Conservation (phyloP, 345 rosid species). For the Hibiscus syriacus region DNA sequence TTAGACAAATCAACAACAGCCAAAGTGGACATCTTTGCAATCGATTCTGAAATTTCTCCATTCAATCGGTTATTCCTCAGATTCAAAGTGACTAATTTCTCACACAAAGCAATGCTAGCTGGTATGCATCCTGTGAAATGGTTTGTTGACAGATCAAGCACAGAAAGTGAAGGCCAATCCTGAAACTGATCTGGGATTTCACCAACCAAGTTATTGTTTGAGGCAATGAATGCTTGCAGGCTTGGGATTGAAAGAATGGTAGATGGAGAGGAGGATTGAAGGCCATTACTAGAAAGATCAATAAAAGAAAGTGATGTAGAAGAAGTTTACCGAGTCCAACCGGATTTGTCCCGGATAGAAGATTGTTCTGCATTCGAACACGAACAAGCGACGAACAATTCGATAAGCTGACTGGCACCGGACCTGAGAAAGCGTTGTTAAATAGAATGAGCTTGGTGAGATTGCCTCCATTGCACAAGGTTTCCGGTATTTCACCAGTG, state of each 20-base stretch:
- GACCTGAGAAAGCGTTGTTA: conserved; percentile 78
- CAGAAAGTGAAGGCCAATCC: conserved; percentile 79
- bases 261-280: conserved; percentile 61
- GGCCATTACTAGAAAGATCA: conserved; percentile 65
- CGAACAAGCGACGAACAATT: conserved; percentile 69
- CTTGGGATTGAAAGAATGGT: conserved; percentile 70
- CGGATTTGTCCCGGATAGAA: conserved; percentile 62
- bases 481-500: conserved; percentile 63
- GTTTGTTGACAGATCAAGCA: conserved; percentile 80
- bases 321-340: conserved; percentile 63
- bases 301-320: conserved; percentile 81
- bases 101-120: conserved; percentile 76
- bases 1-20: conserved; percentile 84
- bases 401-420: conserved; percentile 48
- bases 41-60: conserved; percentile 60
- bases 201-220: conserved; percentile 58
- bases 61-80: conserved; percentile 53
- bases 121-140: conserved; percentile 65
- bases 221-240: conserved; percentile 57
- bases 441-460: conserved; percentile 86
- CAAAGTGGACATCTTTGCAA: conserved; percentile 73
- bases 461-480: conserved; percentile 62
- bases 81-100: conserved; percentile 62
- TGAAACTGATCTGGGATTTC: conserved; percentile 85
- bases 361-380: conserved; percentile 78